Percentiles rank a stretch among this genome's conserved stretches.
Evolutionary conservation across 108 stramenopile species (phyloP).

Genomic region (Conticribra weissflogii): DNA sequence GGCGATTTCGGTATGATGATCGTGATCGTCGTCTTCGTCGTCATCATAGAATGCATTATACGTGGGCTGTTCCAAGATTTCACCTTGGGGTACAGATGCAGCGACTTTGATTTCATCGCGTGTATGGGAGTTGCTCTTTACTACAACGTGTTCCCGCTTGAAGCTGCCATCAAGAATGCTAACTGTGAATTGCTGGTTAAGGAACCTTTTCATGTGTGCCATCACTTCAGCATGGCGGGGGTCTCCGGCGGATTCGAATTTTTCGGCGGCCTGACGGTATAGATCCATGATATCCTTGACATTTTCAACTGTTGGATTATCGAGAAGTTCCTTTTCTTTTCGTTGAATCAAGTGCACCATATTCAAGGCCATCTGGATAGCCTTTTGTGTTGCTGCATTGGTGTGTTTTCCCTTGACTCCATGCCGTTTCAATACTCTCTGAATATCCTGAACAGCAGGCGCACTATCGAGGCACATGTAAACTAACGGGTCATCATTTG

Average conservation of each 20-base stretch:
- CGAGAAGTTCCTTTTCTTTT: constrained; percentile 78
- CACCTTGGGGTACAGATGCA: constrained; percentile 61
- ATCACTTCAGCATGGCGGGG: constrained; percentile 86
- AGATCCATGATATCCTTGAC: constrained; percentile 94
- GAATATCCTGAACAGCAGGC: constrained; percentile 86
- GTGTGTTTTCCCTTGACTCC: constrained; percentile 93
- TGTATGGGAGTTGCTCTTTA: constrained; percentile 10
- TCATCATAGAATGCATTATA: constrained; percentile 48
- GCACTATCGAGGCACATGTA: constrained; percentile 90
- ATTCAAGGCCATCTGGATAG: constrained; percentile 80
- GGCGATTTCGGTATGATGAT: not conserved
- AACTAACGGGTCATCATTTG: constrained; percentile 86
- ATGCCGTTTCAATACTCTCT: constrained; percentile 81
- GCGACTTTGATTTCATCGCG: constrained; percentile 18
- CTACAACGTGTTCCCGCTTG: constrained; percentile 29
- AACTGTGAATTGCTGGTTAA: constrained; percentile 75
- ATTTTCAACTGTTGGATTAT: constrained; percentile 72
- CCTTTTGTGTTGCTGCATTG: constrained; percentile 78
- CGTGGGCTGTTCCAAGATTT: constrained; percentile 61
- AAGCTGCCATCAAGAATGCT: constrained; percentile 86
- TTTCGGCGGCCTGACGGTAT: constrained; percentile 89
- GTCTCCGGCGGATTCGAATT: constrained; percentile 87
- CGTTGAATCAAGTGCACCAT: constrained; percentile 88
- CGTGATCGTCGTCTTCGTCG: constrained; percentile 48
- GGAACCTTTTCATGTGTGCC: constrained; percentile 86